phyloP scores from a whole-genome alignment of 176 grass and related monocot genomes.

The Musa schizocarpa region DNA sequence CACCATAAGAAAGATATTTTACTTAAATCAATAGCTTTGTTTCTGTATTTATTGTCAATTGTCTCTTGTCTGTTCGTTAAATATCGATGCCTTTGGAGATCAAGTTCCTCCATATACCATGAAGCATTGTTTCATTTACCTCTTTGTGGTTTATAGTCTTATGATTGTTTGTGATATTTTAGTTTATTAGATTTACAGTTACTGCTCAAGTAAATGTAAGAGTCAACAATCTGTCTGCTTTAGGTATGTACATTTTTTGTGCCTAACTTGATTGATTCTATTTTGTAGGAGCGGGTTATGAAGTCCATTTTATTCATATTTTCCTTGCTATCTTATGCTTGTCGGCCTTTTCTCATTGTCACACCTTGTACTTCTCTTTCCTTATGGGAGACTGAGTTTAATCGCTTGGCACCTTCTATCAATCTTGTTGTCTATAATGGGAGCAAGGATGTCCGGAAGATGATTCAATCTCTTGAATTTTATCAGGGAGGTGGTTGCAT shows the following conservation, averaged over 20 bases:
- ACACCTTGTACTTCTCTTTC: constrained; percentile 44
- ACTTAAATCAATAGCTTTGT: no score
- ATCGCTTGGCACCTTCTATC: constrained; percentile 55
- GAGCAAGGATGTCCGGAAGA: constrained; percentile 46
- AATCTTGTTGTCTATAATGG: constrained; percentile 76
- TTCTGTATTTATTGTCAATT: no score
- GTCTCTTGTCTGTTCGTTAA: no score
- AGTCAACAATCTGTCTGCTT: no score
- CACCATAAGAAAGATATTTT: no score
- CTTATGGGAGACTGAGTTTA: constrained; percentile 74
- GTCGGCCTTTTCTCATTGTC: constrained; percentile 60
- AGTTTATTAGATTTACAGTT: not conserved
- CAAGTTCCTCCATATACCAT: no score
- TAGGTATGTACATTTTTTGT: not conserved
- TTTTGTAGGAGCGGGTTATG: constrained; percentile 65
- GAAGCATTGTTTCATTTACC: no score
- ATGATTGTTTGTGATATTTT: no score
- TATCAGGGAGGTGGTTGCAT: constrained; percentile 44
- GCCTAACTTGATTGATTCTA: constrained; percentile 1
- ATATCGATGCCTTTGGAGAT: no score
- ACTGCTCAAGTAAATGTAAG: not conserved
- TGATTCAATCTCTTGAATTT: constrained; percentile 70
- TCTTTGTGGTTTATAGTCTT: no score
- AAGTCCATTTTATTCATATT: constrained; percentile 62
- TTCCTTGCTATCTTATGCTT: constrained; percentile 44